Evolutionary conservation across 768 basidiomycete genomes (phyloP).

Genomic region (Russula olivacea): DNA sequence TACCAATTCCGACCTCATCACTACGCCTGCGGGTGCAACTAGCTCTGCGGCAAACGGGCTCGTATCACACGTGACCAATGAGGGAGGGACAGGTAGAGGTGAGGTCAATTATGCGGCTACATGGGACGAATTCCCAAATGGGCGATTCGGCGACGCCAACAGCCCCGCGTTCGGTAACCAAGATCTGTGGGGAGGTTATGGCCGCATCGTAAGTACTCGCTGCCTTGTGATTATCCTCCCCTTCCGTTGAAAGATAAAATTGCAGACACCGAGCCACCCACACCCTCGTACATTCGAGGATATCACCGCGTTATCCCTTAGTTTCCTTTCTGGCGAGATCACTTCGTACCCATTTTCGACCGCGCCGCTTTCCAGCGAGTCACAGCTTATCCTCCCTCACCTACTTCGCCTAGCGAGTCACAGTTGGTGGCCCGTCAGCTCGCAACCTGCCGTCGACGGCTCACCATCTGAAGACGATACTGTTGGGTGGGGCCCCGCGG

Average conservation of each 20-base stretch:
- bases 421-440: constrained; percentile 95
- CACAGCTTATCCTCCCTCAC: constrained; percentile 68
- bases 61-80: constrained; percentile 41
- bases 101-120: constrained; percentile 71
- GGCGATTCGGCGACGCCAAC: constrained; percentile 95
- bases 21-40: constrained; percentile 62
- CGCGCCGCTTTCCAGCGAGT: constrained; percentile 75
- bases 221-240: neutral
- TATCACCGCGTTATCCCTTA: constrained; percentile 72
- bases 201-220: constrained; percentile 43
- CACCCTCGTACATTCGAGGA: constrained; percentile 38
- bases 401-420: constrained; percentile 68
- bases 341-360: constrained; percentile 85
- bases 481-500: constrained; percentile 90
- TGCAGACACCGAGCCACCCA: constrained; percentile 11
- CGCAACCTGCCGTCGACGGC: constrained; percentile 90
- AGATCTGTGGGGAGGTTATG: constrained; percentile 71
- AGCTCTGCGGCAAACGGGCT: constrained; percentile 55
- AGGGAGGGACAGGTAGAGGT: constrained; percentile 58
- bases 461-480: constrained; percentile 64
- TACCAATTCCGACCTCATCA: constrained; percentile 39
- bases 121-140: constrained; percentile 98
- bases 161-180: constrained; percentile 90
- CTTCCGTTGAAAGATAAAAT: neutral
- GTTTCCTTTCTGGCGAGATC: constrained; percentile 69